These are phyloP conservation scores for Linum usitatissimum DNA, from an alignment of 345 rosid species.

Conservation along the genomic window DNA sequence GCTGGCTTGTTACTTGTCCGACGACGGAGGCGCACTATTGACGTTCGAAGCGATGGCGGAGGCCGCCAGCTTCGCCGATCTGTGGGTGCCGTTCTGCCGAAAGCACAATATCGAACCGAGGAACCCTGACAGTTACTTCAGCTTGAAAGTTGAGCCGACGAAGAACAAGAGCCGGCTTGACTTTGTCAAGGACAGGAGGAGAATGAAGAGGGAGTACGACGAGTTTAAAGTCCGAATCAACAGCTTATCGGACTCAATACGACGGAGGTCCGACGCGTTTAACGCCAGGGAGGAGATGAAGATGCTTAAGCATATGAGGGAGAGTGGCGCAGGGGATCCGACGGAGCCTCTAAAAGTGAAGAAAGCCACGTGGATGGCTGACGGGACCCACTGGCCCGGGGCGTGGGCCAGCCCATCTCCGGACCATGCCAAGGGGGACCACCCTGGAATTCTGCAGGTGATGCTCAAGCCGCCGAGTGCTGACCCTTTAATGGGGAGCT, in stretches of 20 bases:
- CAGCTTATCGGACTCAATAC: constrained; percentile 75
- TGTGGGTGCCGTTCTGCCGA: constrained; percentile 92
- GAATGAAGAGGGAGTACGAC: constrained; percentile 77
- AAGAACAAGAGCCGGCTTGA: constrained; percentile 74
- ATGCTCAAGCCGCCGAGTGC: constrained; percentile 89
- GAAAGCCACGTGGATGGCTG: constrained; percentile 99
- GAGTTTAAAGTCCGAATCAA: constrained; percentile 91
- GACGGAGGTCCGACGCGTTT: constrained; percentile 89
- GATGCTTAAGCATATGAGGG: constrained; percentile 68
- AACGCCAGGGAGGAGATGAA: constrained; percentile 97
- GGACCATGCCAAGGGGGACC: constrained; percentile 89
- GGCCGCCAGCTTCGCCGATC: constrained; percentile 87
- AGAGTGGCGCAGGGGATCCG: constrained; percentile 52
- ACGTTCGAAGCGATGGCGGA: constrained; percentile 98
- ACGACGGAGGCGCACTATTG: constrained; percentile 90
- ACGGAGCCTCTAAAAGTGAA: constrained; percentile 52
- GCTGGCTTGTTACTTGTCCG: constrained; percentile 68
- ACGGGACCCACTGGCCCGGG: constrained; percentile 98
- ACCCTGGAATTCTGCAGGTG: constrained; percentile 79
- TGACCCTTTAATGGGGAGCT: constrained; percentile 50
- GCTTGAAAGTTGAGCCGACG: constrained; percentile 70
- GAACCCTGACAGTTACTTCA: constrained; percentile 77
- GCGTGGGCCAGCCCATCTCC: constrained; percentile 49
- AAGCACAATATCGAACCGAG: constrained; percentile 83
- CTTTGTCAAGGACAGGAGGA: constrained; percentile 85